Conservation (phyloP, 192 early-diverging fungal species). For the Rhizophagus prolifer region DNA sequence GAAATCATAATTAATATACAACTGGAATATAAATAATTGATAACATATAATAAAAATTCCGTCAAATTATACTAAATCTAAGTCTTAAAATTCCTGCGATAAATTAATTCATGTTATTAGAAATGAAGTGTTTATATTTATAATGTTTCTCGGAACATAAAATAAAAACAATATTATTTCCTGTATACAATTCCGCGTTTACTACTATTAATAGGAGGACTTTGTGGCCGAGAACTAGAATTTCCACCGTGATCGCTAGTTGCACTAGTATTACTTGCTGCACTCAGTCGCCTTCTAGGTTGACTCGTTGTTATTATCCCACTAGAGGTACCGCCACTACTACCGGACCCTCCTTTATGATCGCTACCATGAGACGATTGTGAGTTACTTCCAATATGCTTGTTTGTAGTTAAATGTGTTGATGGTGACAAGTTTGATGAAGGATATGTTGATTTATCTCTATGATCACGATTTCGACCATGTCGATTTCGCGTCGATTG, state of each 20-base stretch:
- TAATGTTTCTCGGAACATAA: too few relatives aligned
- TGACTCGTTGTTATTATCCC: not conserved
- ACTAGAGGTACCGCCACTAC: not conserved
- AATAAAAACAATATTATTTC: too few relatives aligned
- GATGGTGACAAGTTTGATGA: not conserved
- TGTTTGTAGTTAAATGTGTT: not conserved
- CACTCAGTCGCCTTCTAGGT: not conserved
- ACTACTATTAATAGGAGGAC: not conserved
- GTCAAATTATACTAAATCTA: too few relatives aligned
- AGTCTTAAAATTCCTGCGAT: too few relatives aligned
- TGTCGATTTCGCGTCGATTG: not conserved
- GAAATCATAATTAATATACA: too few relatives aligned
- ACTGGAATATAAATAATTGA: too few relatives aligned
- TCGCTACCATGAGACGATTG: not conserved
- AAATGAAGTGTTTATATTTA: too few relatives aligned
- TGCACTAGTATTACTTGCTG: slow-evolving; percentile 1
- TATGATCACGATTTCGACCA: not conserved
- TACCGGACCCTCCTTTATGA: not conserved
- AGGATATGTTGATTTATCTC: not conserved
- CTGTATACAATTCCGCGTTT: not conserved
- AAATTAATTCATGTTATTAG: too few relatives aligned
- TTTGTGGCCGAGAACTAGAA: not conserved
- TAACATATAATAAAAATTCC: too few relatives aligned
- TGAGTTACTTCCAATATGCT: not conserved
- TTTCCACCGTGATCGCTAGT: slow-evolving; percentile 13